These are phyloP conservation scores for Crepidotus variabilis DNA, from an alignment of 768 basidiomycete species.

Conservation along the genomic window DNA sequence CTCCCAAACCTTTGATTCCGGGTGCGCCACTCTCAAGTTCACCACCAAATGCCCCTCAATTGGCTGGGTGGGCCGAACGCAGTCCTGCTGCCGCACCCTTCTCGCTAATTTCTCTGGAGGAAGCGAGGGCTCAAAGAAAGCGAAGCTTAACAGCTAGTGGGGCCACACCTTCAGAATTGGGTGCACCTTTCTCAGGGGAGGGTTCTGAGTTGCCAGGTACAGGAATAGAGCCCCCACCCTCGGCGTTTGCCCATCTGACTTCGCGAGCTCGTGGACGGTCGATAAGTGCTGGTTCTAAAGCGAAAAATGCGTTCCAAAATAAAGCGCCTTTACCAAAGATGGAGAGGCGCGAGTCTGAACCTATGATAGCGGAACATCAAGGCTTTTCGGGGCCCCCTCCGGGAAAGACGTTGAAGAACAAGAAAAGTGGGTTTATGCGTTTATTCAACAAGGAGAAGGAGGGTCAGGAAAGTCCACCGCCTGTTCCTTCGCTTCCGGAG, in stretches of 20 bases:
- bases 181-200: constrained; percentile 27
- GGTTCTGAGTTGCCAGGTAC: constrained; percentile 24
- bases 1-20: constrained; percentile 21
- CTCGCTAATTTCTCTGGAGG: constrained; percentile 70
- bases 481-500: constrained; percentile 51
- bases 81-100: constrained; percentile 44
- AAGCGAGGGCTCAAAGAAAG: constrained; percentile 70
- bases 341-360: constrained; percentile 43
- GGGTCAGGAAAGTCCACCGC: constrained; percentile 38
- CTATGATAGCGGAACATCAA: constrained; percentile 7
- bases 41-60: constrained; percentile 22
- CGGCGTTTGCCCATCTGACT: constrained; percentile 4
- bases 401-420: constrained; percentile 59
- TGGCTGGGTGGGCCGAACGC: constrained; percentile 53
- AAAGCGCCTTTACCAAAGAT: constrained; percentile 36
- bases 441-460: constrained; percentile 61
- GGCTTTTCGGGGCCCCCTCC: constrained; percentile 18
- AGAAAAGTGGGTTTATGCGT: constrained; percentile 80
- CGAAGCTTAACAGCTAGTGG: constrained; percentile 41
- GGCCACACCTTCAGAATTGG: constrained; percentile 22
- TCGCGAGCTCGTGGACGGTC: constrained; percentile 49
- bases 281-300: constrained; percentile 55
- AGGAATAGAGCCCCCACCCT: constrained; percentile 7
- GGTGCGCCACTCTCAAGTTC: constrained; percentile 9
- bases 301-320: constrained; percentile 42